Conservation (phyloP, 192 early-diverging fungal genomes). For the Coemansia erecta region DNA sequence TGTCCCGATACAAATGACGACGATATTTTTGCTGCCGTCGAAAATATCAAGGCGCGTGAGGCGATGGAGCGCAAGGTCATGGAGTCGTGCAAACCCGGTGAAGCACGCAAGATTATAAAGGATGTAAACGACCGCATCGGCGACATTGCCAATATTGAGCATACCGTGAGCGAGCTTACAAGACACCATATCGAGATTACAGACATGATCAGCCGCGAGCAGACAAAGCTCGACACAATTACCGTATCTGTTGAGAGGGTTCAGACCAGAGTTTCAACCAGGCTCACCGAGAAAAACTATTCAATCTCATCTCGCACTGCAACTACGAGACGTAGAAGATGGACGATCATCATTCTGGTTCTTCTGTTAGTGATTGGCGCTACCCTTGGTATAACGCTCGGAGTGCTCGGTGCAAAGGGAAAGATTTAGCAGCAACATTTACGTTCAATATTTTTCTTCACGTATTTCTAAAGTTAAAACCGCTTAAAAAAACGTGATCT, state of each 20-base stretch:
- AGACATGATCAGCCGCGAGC: conserved; percentile 38
- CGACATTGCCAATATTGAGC: conserved; percentile 32
- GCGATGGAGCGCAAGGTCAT: conserved; percentile 13
- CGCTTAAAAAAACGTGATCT: no score
- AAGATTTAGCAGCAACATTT: conserved; percentile 11
- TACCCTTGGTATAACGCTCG: conserved; percentile 6
- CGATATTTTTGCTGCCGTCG: conserved; percentile 23
- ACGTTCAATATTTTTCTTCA: no score
- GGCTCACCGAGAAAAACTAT: conserved; percentile 11
- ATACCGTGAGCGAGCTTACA: conserved; percentile 25
- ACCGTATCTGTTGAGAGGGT: conserved; percentile 19
- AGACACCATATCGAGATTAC: conserved; percentile 14
- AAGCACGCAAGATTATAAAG: conserved; percentile 24
- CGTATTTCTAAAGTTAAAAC: background rate
- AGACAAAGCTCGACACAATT: conserved; percentile 32
- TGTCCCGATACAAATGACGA: conserved; percentile 26
- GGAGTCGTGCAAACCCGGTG: conserved; percentile 3
- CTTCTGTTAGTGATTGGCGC: conserved; percentile 19
- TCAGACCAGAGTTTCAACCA: conserved; percentile 4
- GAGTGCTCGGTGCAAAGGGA: conserved; percentile 12
- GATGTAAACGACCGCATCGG: conserved; percentile 34
- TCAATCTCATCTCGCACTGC: background rate
- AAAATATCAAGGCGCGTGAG: conserved; percentile 10
- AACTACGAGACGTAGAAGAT: conserved; percentile 18
- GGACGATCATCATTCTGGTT: conserved; percentile 8